phyloP scores from a whole-genome alignment of 1,284 basidiomycete species.

The Tylopilus sp. region DNA sequence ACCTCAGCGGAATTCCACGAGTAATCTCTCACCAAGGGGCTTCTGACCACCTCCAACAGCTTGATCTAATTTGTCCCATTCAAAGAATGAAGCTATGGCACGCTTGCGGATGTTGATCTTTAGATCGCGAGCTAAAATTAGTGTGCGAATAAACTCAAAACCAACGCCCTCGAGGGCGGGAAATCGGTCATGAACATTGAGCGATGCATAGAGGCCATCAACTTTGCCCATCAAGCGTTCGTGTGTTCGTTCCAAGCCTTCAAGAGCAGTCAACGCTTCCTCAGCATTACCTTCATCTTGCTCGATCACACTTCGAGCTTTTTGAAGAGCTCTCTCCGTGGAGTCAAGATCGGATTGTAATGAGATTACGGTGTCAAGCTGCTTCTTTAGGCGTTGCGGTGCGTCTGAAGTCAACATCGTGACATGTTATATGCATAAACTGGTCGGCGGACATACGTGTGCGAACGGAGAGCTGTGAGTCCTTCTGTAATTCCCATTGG shows the following conservation, averaged over 20 bases:
- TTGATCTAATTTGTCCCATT: conserved; percentile 51
- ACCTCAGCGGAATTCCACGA: not conserved
- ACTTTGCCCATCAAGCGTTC: conserved; percentile 31
- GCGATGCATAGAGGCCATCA: conserved; percentile 46
- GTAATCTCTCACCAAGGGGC: conserved; percentile 39
- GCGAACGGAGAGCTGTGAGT: too few species aligned
- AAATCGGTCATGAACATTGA: conserved; percentile 47
- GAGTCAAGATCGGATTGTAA: not conserved
- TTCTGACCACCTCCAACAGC: conserved; percentile 47
- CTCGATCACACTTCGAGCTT: not conserved
- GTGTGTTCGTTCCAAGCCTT: conserved; percentile 31
- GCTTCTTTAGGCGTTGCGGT: conserved; percentile 44
- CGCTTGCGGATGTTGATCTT: conserved; percentile 51
- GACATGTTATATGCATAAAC: too few species aligned
- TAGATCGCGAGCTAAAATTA: conserved; percentile 48
- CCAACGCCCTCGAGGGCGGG: conserved; percentile 44
- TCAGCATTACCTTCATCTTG: not conserved
- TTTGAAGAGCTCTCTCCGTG: not conserved
- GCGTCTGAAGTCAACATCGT: conserved; percentile 43
- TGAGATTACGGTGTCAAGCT: conserved; percentile 46
- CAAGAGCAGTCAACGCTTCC: conserved; percentile 15
- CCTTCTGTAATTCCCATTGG: too few species aligned
- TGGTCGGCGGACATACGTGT: too few species aligned
- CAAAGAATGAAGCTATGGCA: conserved; percentile 49
- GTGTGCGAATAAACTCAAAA: conserved; percentile 44